Evolutionary conservation across 257 asterid species (phyloP), one percentile per base, ranked within the genome.

Genomic region (Eucommia ulmoides): DNA sequence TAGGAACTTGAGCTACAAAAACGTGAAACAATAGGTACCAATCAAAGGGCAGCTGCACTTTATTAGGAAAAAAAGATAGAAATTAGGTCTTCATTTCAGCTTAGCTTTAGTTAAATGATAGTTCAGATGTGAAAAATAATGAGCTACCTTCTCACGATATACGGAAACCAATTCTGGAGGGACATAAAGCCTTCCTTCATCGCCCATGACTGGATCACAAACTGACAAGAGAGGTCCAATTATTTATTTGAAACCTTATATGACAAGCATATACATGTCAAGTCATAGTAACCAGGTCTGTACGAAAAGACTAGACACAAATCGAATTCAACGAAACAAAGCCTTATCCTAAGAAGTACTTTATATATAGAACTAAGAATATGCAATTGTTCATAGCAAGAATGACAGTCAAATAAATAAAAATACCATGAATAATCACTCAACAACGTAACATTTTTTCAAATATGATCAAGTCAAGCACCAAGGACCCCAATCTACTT

Each of bases 161-260:
- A 86, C 94, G n/a, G 93, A 74, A 41, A 81, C 84, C 76, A 86
- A 69, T 61, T 86, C 99, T 64, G 56, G 87, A 26, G 99, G 94
- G 23, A 91, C 93, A 58, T 91, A 91, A 63, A 86, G 93, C 78
- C 79, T 91, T 72, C 95, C 99, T 71, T 91, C 94, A 66, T 91
- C 99, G 14, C 99, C 99, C 77, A 91, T 66, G 58, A 91, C 95
- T 41, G 99, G 96, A 76, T 91, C 99, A 77, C 99, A 86, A 53
- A 86, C 99, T 91, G 80, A n/a, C n/a, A n/a, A n/a, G n/a, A n/a
- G n/a, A n/a, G n/a, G n/a, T n/a, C n/a, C n/a, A n/a, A n/a, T n/a
- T n/a, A n/a, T n/a, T n/a, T n/a, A n/a, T n/a, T n/a, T n/a, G n/a
- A n/a, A n/a, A n/a, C n/a, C n/a, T n/a, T n/a, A n/a, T n/a, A n/a